phyloP scores from a whole-genome alignment of 78 protist species.

The Protostelium mycophagum region DNA sequence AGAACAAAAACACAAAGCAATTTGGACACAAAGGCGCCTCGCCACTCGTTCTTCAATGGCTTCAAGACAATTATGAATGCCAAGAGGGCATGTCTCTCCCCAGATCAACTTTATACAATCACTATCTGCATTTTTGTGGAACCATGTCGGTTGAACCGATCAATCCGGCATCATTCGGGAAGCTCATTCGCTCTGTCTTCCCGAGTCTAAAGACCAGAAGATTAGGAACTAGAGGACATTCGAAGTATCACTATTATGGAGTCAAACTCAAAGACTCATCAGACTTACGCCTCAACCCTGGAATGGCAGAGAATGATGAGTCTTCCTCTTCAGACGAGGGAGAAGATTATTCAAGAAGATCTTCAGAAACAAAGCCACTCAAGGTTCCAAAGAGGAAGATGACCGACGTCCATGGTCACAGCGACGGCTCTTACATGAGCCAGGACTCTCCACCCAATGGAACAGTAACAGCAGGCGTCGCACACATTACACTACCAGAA shows the following conservation, averaged over 20 bases:
- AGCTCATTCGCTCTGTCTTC: constrained; percentile 37
- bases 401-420: not conserved
- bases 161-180: constrained; percentile 44
- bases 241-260: constrained; percentile 54
- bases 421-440: not conserved
- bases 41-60: not conserved
- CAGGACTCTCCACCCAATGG: not conserved
- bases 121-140: not conserved
- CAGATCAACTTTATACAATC: not conserved
- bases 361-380: not conserved
- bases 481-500: not conserved
- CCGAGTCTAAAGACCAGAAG: constrained; percentile 40
- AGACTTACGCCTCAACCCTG: not conserved
- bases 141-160: constrained; percentile 5
- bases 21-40: not conserved
- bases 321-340: not conserved
- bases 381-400: not conserved
- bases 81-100: constrained; percentile 1
- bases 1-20: not conserved
- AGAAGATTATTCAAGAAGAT: not conserved
- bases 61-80: not conserved
- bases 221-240: constrained; percentile 39
- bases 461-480: not conserved
- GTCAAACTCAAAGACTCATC: constrained; percentile 14
- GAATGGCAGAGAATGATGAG: not conserved